These are phyloP conservation scores for Salicornia ramosissima DNA, from an alignment of 148 eudicot species.

Conservation along the genomic window DNA sequence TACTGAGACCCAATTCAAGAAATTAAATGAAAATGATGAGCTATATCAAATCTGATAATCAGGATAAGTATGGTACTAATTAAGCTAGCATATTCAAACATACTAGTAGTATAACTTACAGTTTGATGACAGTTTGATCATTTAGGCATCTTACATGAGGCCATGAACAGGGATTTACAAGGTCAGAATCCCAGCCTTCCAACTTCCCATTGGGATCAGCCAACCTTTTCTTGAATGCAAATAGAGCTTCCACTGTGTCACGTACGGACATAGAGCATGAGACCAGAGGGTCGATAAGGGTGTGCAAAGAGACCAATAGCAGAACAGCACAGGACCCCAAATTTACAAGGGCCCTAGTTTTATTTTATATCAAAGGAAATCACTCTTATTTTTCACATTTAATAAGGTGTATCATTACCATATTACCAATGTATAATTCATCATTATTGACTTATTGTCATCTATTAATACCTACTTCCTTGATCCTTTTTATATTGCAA, in stretches of 20 bases:
- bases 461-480: no score
- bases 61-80: not conserved
- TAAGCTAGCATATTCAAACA: not conserved
- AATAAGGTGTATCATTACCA: no score
- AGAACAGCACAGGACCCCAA: no score
- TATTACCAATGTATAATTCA: no score
- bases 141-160: not conserved
- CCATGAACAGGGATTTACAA: slow-evolving; percentile 12
- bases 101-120: slow-evolving; percentile 16
- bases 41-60: not conserved
- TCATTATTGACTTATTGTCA: no score
- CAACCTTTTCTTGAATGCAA: slow-evolving; percentile 16
- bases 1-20: not conserved
- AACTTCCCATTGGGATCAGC: slow-evolving; percentile 14
- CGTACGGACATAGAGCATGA: no score
- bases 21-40: not conserved
- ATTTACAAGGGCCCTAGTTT: no score
- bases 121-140: slow-evolving; percentile 5
- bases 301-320: no score
- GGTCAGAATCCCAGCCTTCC: not conserved
- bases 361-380: no score
- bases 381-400: no score
- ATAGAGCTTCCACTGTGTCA: slow-evolving; percentile 14
- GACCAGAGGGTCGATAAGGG: no score
- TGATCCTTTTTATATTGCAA: no score